Base-by-base conservation (phyloP, 108 stramenopile genomes). In the Fistulifera solaris region DNA sequence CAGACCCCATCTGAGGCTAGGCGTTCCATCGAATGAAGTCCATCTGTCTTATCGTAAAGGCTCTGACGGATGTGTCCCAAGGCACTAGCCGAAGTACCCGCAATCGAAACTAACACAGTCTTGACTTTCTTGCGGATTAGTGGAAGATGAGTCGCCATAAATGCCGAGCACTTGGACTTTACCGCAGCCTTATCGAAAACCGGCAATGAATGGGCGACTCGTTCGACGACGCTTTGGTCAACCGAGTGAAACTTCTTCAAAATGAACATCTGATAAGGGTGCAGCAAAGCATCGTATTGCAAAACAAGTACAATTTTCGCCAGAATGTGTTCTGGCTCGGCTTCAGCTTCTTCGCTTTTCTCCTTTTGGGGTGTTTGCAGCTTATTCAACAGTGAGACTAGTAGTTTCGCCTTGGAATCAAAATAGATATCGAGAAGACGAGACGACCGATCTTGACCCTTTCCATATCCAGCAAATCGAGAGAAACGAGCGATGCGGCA, bases 41-140 rank as follows among this genome's bases (percentile, higher is more conserved):
- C 91, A 53, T 88, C 85, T 1, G 91, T 93, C 44, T 85, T 88
- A 57, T 93, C 91, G 55, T 89, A 93, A 35, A 93, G 55, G 0
- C 79, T 73, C 58, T 93, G 91, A 4, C 91, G 80, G 51, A 93
- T 93, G 17, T 85, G 76, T 49, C 87, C 91, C 31, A 93, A 61
- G 10, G 80, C 78, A 23, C 78, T 73, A 18, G 91, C 87, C 11
- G 91, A 87, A 0, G 91, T 89, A 2, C 90, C 90, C 13, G 90
- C 90, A 64, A 93, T 89, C 12, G 65, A 58, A 50, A 76, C 69
- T 23, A 93, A 62, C 27, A 93, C 74, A 23, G 73, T 69, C 63
- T 84, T 88, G 31, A 84, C 87, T 55, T 88, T 88, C 61, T 73
- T 84, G 31, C 87, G 70, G 26, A 93, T 83, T 39, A 93, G 54